Conservation (phyloP, 2,329 filamentous ascomycete species). For the Colletotrichum sp. region DNA sequence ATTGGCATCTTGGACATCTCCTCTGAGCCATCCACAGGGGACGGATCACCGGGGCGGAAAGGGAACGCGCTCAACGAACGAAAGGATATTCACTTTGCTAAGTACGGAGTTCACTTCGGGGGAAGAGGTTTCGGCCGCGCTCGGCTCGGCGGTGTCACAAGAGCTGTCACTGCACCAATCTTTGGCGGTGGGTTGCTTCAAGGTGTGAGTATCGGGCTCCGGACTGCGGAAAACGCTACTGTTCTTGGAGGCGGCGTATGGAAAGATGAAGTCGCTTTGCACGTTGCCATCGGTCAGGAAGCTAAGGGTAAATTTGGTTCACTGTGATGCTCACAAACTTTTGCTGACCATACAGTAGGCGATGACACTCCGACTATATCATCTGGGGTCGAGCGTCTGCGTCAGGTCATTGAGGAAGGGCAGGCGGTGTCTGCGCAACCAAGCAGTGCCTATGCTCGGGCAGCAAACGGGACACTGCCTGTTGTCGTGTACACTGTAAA, state of each 20-base stretch:
- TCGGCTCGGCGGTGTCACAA: constrained; percentile 48
- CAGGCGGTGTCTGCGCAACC: neutral
- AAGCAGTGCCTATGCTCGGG: neutral
- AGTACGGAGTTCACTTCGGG: constrained; percentile 43
- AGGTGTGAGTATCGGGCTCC: constrained; percentile 46
- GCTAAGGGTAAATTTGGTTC: constrained; percentile 24
- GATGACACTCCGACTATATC: constrained; percentile 5
- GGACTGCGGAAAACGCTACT: constrained; percentile 38
- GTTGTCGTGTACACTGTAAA: neutral
- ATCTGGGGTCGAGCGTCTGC: neutral
- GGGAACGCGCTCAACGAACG: constrained; percentile 24
- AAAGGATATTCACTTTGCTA: constrained; percentile 38
- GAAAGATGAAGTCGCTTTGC: constrained; percentile 45
- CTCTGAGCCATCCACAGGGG: constrained; percentile 46
- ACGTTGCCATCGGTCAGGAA: constrained; percentile 41
- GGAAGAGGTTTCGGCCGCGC: constrained; percentile 44
- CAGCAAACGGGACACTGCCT: neutral
- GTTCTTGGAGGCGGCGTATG: constrained; percentile 45
- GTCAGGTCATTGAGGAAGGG: neutral
- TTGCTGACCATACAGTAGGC: neutral
- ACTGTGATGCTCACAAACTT: too few species aligned
- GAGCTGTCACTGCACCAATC: constrained; percentile 43
- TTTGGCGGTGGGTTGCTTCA: constrained; percentile 31
- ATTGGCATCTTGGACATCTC: constrained; percentile 57
- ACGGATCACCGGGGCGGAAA: constrained; percentile 43